Evolutionary conservation across 139 green algal genomes (phyloP).

Genomic region (Spirogloea muscicola): DNA sequence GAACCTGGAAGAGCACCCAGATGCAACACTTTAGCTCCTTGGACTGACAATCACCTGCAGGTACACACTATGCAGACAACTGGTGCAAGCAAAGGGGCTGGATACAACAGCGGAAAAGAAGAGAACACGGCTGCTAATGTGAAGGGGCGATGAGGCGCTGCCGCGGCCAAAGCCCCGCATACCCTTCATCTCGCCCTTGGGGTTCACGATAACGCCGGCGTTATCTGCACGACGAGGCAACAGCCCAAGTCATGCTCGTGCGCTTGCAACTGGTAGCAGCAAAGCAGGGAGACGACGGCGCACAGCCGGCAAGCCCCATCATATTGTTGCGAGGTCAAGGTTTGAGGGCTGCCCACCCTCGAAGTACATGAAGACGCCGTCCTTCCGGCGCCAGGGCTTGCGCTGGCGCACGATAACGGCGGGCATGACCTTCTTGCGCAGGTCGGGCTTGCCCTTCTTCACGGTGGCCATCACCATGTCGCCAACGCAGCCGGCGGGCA

Average conservation of each 20-base stretch:
- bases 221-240: slow-evolving; percentile 76
- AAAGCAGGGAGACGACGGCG: slow-evolving; percentile 6
- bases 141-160: too few species aligned
- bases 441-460: slow-evolving; percentile 99
- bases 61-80: too few species aligned
- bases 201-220: slow-evolving; percentile 98
- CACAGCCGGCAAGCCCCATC: too few species aligned
- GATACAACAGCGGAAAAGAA: too few species aligned
- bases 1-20: too few species aligned
- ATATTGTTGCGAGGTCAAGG: too few species aligned
- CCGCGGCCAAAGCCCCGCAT: too few species aligned
- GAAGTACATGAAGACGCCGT: slow-evolving; percentile 99
- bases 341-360: slow-evolving; percentile 56
- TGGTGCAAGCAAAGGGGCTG: too few species aligned
- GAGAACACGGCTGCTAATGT: too few species aligned
- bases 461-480: slow-evolving; percentile 99
- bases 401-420: slow-evolving; percentile 95
- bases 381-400: slow-evolving; percentile 97
- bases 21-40: too few species aligned
- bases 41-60: too few species aligned
- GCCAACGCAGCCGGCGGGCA: slow-evolving; percentile 79
- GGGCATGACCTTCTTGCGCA: slow-evolving; percentile 96
- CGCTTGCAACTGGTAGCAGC: slow-evolving; percentile 1
- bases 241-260: neutral
- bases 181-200: slow-evolving; percentile 99